Conservation (phyloP, 352 stramenopile species). For the Lagenidium giganteum region DNA sequence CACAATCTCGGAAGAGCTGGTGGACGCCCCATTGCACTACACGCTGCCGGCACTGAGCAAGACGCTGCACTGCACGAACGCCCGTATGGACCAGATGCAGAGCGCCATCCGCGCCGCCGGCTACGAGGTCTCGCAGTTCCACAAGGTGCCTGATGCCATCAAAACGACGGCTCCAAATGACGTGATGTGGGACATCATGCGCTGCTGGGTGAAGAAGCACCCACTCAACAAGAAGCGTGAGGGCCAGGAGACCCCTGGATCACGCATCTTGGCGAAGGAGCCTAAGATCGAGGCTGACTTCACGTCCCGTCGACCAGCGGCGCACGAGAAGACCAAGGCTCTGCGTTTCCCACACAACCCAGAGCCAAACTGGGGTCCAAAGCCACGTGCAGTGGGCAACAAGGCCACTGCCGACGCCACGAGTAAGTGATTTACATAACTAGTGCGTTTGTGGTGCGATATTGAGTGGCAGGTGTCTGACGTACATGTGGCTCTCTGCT, state of each 20-base stretch:
- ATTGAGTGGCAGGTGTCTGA: slow-evolving; percentile 13
- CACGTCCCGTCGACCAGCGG: slow-evolving; percentile 49
- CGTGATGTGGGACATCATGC: slow-evolving; percentile 98
- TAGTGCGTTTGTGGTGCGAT: slow-evolving; percentile 7
- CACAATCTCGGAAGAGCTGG: slow-evolving; percentile 93
- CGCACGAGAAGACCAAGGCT: slow-evolving; percentile 86
- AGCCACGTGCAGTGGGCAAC: slow-evolving; percentile 83
- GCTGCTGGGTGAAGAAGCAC: slow-evolving; percentile 94
- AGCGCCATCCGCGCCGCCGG: slow-evolving; percentile 94
- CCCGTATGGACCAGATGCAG: slow-evolving; percentile 92
- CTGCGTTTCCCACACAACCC: slow-evolving; percentile 93
- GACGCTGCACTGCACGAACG: slow-evolving; percentile 90
- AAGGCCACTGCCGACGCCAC: slow-evolving; percentile 20
- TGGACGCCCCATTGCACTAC: slow-evolving; percentile 97
- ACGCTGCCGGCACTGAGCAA: slow-evolving; percentile 91
- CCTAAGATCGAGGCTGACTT: slow-evolving; percentile 85
- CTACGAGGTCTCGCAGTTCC: slow-evolving; percentile 96
- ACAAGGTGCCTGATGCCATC: slow-evolving; percentile 97
- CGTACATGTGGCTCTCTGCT: slow-evolving; percentile 17
- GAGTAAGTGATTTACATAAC: slow-evolving; percentile 15
- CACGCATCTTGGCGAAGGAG: slow-evolving; percentile 85
- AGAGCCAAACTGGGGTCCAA: slow-evolving; percentile 96
- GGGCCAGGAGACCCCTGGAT: slow-evolving; percentile 63
- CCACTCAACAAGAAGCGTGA: slow-evolving; percentile 89
- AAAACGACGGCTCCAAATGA: slow-evolving; percentile 98